Base-by-base conservation (phyloP, 2,329 filamentous ascomycete genomes). In the Blastomyces gilchristii region DNA sequence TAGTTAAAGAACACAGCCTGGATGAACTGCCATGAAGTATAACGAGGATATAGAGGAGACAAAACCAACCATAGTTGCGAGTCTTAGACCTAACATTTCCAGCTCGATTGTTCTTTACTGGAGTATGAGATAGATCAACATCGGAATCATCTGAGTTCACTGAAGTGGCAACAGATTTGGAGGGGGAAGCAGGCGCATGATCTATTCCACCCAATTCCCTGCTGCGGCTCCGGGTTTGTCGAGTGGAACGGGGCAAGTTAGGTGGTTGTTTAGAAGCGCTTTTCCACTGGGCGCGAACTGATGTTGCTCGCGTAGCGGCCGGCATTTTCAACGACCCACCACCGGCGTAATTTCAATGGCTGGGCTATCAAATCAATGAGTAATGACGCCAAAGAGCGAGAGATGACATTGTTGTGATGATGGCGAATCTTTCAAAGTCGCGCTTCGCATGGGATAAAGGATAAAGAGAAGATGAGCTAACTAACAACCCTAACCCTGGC, bases 401-500 rank as follows among this genome's bases (percentile, higher is more conserved):
- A 16, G 43, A 50, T 59, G 28, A 34, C 31, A 37, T 34, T 34
- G 16, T 58, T 31, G 28, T 37, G 58, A 34, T 37, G 54, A 58
- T 43, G 54, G 54, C 54, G n/a, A 43, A 43, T 58, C 12, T 37
- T 11, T n/a, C 16, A 25, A 6, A 0, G 54, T 59, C 18, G 22
- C 37, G 3, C 18, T 7, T 7, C 8, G 11, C 5, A 47, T n/a
- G 25, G 5, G 34, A 22, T 22, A 22, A 22, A 22, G n/a, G n/a
- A 31, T 16, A 7, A 18, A 18, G 11, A 2, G 9, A 8, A 8
- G 28, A 2, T n/a, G 5, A 11, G 52, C 52, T 45, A 58, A 58
- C 56, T 53, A 65, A 63, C 28, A 31, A 31, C 64, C 64, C 60
- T 53, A 62, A 50, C 45, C 56, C 45, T 53, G 8, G 34, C 34